Base-by-base conservation (phyloP, 495 filamentous ascomycete genomes). In the Daldinia concentrica region DNA sequence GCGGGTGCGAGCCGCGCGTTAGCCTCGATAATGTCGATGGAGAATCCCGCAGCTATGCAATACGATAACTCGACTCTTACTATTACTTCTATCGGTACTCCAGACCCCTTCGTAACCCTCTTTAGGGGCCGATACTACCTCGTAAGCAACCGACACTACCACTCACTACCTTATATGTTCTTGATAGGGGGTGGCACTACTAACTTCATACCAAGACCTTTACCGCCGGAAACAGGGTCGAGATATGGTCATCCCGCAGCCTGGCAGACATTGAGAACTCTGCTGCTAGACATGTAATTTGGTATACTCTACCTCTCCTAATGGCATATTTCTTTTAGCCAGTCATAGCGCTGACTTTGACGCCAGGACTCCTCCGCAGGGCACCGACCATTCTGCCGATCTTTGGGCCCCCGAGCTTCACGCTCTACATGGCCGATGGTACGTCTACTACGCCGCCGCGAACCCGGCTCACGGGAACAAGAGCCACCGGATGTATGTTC, bases 381-480 rank as follows among this genome's bases (percentile, higher is more conserved):
- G 75, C 51, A 74, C 77, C 15, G 66, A 66, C 55, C 68, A 79
- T 71, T 79, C 77, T 9, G 77, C 66, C 14, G 75, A 77, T 9
- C 63, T 79, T 8, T 79, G 77, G 77, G 77, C 77, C 6, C 77
- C 77, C 8, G 77, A 79, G 48, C 70, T 79, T 32, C 77, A 79
- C 34, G 65, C 72, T 17, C 22, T 79, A 5, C 72, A 48, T 58
- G 77, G 73, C 29, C 69, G 77, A 60, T 79, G 77, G 77, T 79
- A 79, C 56, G 68, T 79, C 19, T 79, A 79, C 61, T 77, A 77
- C 34, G 68, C 77, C 6, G 75, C 75, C 7, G 74, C 75, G 19
- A 68, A 76, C 29, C 68, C 76, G 11, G 30, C 59, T 26, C 68
- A 62, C 15, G 76, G 76, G 5, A 77, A 73, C 39, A 72, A 75